Evolutionary conservation across 192 early-diverging fungal genomes (phyloP), one percentile per base, ranked within the genome.

Genomic region (Linnemannia hyalina): DNA sequence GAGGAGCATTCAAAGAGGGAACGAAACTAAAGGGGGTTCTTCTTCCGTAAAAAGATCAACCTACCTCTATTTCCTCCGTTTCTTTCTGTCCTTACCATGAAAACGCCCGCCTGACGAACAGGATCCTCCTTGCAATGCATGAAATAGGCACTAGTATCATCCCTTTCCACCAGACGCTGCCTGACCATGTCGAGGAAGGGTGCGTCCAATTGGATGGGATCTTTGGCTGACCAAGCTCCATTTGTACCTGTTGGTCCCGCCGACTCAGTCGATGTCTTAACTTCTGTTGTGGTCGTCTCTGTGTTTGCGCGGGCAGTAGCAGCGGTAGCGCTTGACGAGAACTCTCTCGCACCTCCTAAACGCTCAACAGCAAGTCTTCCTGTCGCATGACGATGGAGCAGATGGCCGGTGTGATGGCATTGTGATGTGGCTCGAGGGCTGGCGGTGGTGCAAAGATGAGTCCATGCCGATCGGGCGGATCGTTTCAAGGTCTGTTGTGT

Each of bases 81-180:
- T 22, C 38, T 35, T 4, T 35, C 49, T 42, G 41, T 44, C 2
- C 57, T 5, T 80, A 86, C 84, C 84, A 86, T 86, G 15, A 86
- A 81, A 6, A 86, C 84, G 54, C 70, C 84, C 29, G 84, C 84
- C 52, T 86, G 78, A 40, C 79, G 78, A 16, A 81, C 75, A n/a
- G 84, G 79, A 2, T 78, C 76, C 8, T 77, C 41, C 47, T 81
- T 86, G n/a, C 78, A 77, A 47, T 73, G 65, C 20, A 29, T 7
- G 74, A 86, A 86, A 32, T 81, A 86, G 16, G 74, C 75, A 35
- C 76, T 81, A 1, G 84, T 81, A 32, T 86, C 80, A 9, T 75
- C 40, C 46, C 78, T 77, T 20, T 74, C 65, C 47, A 69, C 38
- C 1, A 86, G 72, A 35, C 84, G 78, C n/a, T 73, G 32, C 20